Conservation (phyloP, 768 basidiomycete genomes). For the Albatrellus ellisii region DNA sequence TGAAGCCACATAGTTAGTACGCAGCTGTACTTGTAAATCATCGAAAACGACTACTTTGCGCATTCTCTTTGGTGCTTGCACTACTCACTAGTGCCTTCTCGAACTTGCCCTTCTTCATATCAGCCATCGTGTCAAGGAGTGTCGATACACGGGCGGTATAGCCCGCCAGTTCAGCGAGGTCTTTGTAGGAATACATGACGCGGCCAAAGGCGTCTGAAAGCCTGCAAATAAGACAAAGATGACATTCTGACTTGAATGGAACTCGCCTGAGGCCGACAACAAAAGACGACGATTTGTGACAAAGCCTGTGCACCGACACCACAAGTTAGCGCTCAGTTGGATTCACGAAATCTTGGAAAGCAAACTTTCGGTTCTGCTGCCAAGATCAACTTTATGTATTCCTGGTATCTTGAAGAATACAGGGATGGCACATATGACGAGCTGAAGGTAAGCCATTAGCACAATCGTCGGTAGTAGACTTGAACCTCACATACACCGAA, state of each 20-base stretch:
- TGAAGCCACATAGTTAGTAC: background rate
- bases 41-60: conserved; percentile 39
- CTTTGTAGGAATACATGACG: conserved; percentile 96
- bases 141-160: conserved; percentile 88
- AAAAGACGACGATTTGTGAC: conserved; percentile 91
- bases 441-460: conserved; percentile 23
- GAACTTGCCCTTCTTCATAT: conserved; percentile 72
- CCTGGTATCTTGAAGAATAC: conserved; percentile 86
- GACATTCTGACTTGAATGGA: background rate
- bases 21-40: background rate
- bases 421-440: conserved; percentile 84
- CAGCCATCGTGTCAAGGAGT: conserved; percentile 83
- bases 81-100: conserved; percentile 80
- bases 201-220: conserved; percentile 79
- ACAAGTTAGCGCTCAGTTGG: background rate
- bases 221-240: background rate
- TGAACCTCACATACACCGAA: conserved; percentile 52
- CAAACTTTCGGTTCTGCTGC: conserved; percentile 78
- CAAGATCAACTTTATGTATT: conserved; percentile 51
- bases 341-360: background rate
- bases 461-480: background rate
- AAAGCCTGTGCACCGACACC: conserved; percentile 43
- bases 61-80: conserved; percentile 60
- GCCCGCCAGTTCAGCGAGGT: conserved; percentile 89
- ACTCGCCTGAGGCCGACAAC: conserved; percentile 67